Base-by-base conservation (phyloP, 2,329 filamentous ascomycete genomes). In the Rachicladosporium sp. region DNA sequence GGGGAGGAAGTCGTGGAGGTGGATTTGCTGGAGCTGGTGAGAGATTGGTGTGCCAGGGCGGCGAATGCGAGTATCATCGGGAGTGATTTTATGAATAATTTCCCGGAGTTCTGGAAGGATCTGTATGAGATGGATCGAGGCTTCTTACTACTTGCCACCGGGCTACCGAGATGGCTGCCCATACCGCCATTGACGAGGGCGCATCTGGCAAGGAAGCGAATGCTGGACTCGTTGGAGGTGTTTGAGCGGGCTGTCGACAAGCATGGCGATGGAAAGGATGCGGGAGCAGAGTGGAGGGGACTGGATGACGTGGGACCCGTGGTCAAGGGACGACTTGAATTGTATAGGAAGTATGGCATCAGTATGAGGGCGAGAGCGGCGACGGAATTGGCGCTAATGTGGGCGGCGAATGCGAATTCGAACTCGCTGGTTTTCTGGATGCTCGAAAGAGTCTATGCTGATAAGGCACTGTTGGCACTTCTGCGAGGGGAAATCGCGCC, bases 131-230 rank as follows among this genome's bases (percentile, higher is more conserved):
- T 80, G 43, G 73, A 79, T 46, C 55, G 58, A 12, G 68, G 67
- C 4, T 73, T 76, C 50, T 64, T 68, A 33, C 63, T 66, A 12
- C 61, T 80, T 21, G 60, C 71, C 3, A 61, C 70, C 7, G 76
- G 76, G 0, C 51, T 75, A 4, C 73, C 75, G 10, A 65, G 70
- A 13, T 73, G 71, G 62, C 53, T 69, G 11, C 74, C 74, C 3
- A 59, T 72, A 19, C 72, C 72, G 2, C 61, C 64, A 0, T 54
- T 73, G 8, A 65, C 65, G 3, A 56, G 60, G 21, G 69, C 72
- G 7, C 64, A 70, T 48, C 59, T 66, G 30, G 56, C 57, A 9
- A 49, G 55, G 4, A 52, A 42, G 29, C 48, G 47, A 10, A 44
- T 56, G 32, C 46, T 58, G 15, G 43, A 46, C 29, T 45, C 43